These are phyloP conservation scores for Paramecium primaurelia DNA, from an alignment of 73 alveolate genomes.

Conservation along the genomic window DNA sequence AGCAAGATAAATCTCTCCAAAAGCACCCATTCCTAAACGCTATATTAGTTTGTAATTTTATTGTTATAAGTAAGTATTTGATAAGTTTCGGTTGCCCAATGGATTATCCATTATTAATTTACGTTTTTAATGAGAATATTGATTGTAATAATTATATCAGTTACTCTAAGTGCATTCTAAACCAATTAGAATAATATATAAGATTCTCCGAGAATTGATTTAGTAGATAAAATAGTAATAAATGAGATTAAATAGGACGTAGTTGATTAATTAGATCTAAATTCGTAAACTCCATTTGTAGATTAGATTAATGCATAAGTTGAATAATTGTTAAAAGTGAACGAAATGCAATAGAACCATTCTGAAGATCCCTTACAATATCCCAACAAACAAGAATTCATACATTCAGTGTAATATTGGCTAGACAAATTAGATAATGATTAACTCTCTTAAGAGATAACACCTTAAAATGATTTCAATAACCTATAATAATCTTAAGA, in stretches of 20 bases:
- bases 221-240: not conserved
- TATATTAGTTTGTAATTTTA: constrained; percentile 69
- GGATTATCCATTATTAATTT: constrained; percentile 45
- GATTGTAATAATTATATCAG: not conserved
- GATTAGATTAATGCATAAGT: not conserved
- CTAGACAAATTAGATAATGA: not conserved
- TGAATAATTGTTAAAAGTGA: not conserved
- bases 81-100: not conserved
- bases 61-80: constrained; percentile 25
- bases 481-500: not conserved
- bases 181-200: not conserved
- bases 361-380: not conserved
- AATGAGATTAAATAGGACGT: not conserved
- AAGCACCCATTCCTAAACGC: constrained; percentile 92
- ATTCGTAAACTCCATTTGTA: not conserved
- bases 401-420: not conserved
- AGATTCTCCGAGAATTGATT: not conserved
- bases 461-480: not conserved
- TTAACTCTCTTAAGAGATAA: not conserved
- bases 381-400: not conserved
- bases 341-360: not conserved
- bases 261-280: not conserved
- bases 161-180: not conserved
- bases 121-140: constrained; percentile 1
- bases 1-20: constrained; percentile 86